Base-by-base conservation (phyloP, 441 rosid genomes). In the Dalechampia spathulata region DNA sequence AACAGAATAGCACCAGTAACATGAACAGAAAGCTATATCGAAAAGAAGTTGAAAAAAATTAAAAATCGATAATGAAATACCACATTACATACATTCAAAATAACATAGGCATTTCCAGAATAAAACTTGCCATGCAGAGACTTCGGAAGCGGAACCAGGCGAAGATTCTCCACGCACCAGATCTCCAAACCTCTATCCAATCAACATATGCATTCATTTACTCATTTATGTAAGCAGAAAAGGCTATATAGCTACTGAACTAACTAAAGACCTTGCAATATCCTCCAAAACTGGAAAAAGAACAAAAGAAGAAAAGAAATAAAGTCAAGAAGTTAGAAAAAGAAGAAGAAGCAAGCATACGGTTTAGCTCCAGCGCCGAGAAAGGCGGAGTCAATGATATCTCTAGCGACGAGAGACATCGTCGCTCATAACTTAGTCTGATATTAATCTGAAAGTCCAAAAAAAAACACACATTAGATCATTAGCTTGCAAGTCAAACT, bases 101-200 rank as follows among this genome's bases (percentile, higher is more conserved):
- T 63, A 49, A 90, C 17, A 63, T 81, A 90, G 1, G 87, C 80
- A 63, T 79, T 81, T 66, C 90, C 93, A 32, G 88, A 72, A 62
- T 77, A 73, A 62, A 90, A 90, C 70, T 77, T 90, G 10, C 97
- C 93, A 17, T 71, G 73, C 47, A 73, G 70, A 26, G 90, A 74
- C 70, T 75, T 81, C 0, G 90, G 80, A 15, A 90, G 62, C 3
- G 80, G 71, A 38, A 83, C 75, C 63, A 82, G 64, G 22, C 48
- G 82, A 27, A 70, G 74, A 11, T 78, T 73, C 61, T 78, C 83
- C 42, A 83, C 48, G 57, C 95, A 84, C 95, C 97, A 90, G 47
- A 90, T 81, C 70, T 86, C 89, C 67, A 90, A 25, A 28, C 95
- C 97, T 59, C 97, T 86, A 32, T n/a, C n/a, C n/a, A n/a, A n/a